These are phyloP conservation scores for Martiniozyma asiatica DNA, from an alignment of 1,139 yeast species.

Conservation along the genomic window DNA sequence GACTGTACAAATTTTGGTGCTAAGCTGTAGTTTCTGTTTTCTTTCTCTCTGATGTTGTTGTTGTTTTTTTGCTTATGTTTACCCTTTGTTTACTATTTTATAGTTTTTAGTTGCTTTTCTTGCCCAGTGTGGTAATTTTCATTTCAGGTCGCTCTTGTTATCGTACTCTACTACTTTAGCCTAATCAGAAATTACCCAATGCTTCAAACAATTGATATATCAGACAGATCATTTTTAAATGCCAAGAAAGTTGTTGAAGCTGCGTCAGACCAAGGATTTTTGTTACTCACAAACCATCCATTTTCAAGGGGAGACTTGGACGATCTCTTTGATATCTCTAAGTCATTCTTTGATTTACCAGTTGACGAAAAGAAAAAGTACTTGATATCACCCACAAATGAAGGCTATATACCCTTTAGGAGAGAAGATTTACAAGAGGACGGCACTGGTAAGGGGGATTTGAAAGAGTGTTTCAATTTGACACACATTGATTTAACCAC, in stretches of 20 bases:
- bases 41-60: no score
- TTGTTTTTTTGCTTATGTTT: no score
- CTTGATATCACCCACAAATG: constrained; percentile 39
- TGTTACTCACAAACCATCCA: constrained; percentile 63
- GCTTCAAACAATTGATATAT: constrained; percentile 55
- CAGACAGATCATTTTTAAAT: constrained; percentile 30
- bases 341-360: constrained; percentile 43
- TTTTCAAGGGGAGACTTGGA: constrained; percentile 49
- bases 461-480: constrained; percentile 41
- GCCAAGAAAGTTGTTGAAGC: constrained; percentile 48
- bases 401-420: constrained; percentile 48
- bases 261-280: constrained; percentile 57
- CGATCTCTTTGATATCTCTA: constrained; percentile 39
- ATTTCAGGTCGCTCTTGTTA: no score
- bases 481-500: constrained; percentile 27
- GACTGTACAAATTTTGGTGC: constrained; percentile 42
- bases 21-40: no score
- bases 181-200: no score
- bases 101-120: no score
- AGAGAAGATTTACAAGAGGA: constrained; percentile 37
- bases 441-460: constrained; percentile 43
- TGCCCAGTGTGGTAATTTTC: no score
- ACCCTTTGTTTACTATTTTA: no score
- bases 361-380: constrained; percentile 33
- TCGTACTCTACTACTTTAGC: no score